Conservation (phyloP, 202 grass and related monocot genomes). For the Bolboschoenoplectus hybrid region DNA sequence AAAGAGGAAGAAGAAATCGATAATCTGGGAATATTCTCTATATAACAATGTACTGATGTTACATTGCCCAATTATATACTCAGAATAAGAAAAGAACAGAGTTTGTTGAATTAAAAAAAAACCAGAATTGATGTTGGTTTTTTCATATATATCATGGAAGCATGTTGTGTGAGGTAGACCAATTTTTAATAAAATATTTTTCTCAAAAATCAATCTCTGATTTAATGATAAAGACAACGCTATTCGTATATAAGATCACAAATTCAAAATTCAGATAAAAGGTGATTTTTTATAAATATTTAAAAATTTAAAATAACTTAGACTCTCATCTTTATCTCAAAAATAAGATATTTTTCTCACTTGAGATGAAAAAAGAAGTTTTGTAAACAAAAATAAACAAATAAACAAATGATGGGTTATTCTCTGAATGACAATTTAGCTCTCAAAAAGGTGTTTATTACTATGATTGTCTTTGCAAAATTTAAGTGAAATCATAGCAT, state of each 20-base stretch:
- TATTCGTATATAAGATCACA: too few relatives aligned
- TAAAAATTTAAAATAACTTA: too few relatives aligned
- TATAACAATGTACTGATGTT: too few relatives aligned
- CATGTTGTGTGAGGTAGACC: background rate
- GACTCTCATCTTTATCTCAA: too few relatives aligned
- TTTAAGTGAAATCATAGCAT: constrained; percentile 2
- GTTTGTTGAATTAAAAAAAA: too few relatives aligned
- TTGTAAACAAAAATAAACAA: background rate
- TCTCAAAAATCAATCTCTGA: too few relatives aligned
- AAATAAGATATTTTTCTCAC: background rate
- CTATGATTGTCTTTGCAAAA: background rate
- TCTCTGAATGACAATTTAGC: constrained; percentile 10
- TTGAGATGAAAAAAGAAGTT: background rate
- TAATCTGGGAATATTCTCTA: too few relatives aligned
- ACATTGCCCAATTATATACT: background rate
- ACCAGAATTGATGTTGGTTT: too few relatives aligned
- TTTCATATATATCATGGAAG: background rate
- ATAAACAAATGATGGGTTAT: background rate
- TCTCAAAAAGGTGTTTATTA: background rate
- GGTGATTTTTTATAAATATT: too few relatives aligned
- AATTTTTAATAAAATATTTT: background rate
- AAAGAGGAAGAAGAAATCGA: background rate
- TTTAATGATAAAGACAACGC: too few relatives aligned
- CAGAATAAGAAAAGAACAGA: background rate
- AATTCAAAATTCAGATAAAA: too few relatives aligned